Base-by-base conservation (phyloP, 805 yeast species). In the Candida schatavii region DNA sequence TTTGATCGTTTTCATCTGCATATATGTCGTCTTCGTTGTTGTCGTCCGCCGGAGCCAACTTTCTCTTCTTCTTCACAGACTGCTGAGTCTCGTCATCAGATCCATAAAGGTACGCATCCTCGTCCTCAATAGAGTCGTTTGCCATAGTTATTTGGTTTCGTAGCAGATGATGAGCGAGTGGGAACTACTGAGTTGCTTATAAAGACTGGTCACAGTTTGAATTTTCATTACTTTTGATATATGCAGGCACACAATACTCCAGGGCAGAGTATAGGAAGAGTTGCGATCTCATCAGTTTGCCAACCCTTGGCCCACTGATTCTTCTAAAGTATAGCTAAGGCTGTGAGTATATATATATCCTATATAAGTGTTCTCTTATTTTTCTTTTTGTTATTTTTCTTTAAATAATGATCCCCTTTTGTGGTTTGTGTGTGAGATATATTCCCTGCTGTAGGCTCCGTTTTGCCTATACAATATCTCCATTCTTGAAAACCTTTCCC, bases 21-120 rank as follows among this genome's bases (percentile, higher is more conserved):
- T 26, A 57, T 52, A 37, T 57, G 43, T 39, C 52, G 13, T 51
- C 55, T 7, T 45, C 46, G 27, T 42, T 46, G 31, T 51, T 39
- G 19, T 33, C 38, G 37, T 27, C 43, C n/a, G n/a, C n/a, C n/a
- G n/a, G n/a, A 50, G 15, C 32, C 40, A 42, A 37, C 52, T 55
- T 57, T 36, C 43, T 64, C 44, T 49, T 56, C 50, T 68, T 68
- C 14, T 55, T 40, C n/a, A 46, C 46, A 23, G 63, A 57, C 22
- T 45, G 45, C 21, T 33, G 40, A 6, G 41, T 49, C 11, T 66
- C 70, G 17, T 68, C 75, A 35, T 70, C 83, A 4, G 79, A 71
- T 11, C 85, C 85, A 54, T 81, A 81, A 45, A 81, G 72, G 55
- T 75, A 83, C 17, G 82, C 87, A 55, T 83, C 86, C 47, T 82